These are phyloP conservation scores for Tetrapisispora phaffii DNA, from an alignment of 805 yeast genomes.

Conservation along the genomic window DNA sequence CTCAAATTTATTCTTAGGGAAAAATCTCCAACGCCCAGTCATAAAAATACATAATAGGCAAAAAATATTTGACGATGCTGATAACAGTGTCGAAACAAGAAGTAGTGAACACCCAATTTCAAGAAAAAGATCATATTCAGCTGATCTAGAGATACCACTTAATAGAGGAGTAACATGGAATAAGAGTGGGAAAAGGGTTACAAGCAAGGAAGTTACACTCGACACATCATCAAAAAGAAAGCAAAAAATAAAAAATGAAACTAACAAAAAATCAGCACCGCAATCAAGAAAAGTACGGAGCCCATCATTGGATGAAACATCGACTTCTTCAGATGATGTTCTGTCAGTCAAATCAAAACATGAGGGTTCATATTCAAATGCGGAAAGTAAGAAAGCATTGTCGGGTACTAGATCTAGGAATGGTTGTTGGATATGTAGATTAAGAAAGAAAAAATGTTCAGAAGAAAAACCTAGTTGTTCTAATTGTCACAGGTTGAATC, in stretches of 20 bases:
- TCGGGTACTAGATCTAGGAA: constrained; percentile 35
- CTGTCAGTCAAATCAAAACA: not conserved
- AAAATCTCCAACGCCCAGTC: constrained; percentile 18
- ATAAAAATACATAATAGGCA: constrained; percentile 20
- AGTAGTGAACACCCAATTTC: not conserved
- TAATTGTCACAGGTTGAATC: constrained; percentile 47
- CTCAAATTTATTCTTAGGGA: constrained; percentile 11
- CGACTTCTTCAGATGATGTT: not conserved
- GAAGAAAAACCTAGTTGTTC: constrained; percentile 53
- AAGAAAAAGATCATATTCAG: not conserved
- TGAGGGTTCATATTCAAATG: not conserved
- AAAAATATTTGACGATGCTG: constrained; percentile 1
- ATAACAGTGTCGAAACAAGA: not conserved
- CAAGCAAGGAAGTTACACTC: constrained; percentile 14
- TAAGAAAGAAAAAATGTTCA: constrained; percentile 64
- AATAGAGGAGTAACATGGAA: constrained; percentile 26
- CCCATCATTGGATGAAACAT: not conserved
- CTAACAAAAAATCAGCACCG: not conserved
- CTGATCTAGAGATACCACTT: not conserved
- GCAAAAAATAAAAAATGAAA: not conserved
- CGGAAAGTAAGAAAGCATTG: not conserved
- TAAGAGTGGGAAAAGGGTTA: constrained; percentile 26
- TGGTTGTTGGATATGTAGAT: constrained; percentile 75
- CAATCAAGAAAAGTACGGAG: not conserved
- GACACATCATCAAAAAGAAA: constrained; percentile 5